Evolutionary conservation across 495 filamentous ascomycete species (phyloP).

Genomic region (Xylaria nigripes): DNA sequence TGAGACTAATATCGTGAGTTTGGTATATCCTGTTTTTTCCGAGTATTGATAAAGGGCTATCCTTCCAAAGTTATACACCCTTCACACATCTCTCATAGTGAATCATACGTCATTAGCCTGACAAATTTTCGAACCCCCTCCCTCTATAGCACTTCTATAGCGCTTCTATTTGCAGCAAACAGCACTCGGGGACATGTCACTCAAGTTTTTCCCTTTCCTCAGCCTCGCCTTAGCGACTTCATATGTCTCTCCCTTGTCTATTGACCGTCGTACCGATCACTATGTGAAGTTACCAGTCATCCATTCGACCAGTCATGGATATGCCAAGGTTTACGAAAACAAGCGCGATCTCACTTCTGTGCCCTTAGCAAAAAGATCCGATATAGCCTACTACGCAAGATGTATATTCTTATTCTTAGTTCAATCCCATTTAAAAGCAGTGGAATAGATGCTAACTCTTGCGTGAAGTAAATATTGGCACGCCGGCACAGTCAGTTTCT

Average conservation of each 20-base stretch:
- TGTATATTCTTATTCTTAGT: conserved; percentile 19
- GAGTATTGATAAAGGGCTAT: no score
- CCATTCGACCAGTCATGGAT: conserved; percentile 37
- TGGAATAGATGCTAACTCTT: conserved; percentile 16
- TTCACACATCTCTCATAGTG: background rate
- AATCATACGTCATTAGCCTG: background rate
- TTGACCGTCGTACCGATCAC: conserved; percentile 18
- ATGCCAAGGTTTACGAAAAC: conserved; percentile 20
- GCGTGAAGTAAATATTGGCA: conserved; percentile 38
- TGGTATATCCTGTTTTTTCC: no score
- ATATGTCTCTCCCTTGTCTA: conserved; percentile 16
- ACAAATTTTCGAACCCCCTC: background rate
- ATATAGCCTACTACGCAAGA: conserved; percentile 43
- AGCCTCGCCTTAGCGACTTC: conserved; percentile 27
- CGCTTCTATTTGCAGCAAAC: background rate
- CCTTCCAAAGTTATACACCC: background rate
- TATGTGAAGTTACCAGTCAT: conserved; percentile 40
- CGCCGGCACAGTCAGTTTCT: conserved; percentile 38
- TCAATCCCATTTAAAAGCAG: background rate
- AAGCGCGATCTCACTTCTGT: conserved; percentile 34
- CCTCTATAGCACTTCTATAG: background rate
- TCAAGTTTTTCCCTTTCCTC: conserved; percentile 22
- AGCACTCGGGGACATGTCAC: conserved; percentile 34
- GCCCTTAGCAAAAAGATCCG: conserved; percentile 38
- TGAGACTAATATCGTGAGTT: no score